A percentile compares a stretch with the other conserved stretches of the same genome.
Conservation (phyloP, 2,329 filamentous ascomycete genomes). For the Ophiostoma sp. region DNA sequence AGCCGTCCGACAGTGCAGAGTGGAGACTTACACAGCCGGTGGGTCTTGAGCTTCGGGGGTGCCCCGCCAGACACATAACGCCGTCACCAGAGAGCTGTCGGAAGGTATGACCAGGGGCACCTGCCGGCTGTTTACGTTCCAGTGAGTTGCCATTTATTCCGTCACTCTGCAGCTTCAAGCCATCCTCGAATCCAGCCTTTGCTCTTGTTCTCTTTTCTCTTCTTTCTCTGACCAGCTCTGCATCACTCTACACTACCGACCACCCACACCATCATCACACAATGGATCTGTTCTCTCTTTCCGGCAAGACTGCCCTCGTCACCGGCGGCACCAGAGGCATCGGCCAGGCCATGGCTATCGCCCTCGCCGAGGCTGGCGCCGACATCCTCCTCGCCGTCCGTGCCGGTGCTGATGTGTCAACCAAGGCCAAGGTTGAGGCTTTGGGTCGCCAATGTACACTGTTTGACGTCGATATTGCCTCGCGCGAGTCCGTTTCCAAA, state of each 20-base stretch:
- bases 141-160: background rate
- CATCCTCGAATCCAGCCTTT: background rate
- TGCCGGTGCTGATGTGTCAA: conserved; percentile 40
- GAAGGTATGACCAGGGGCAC: background rate
- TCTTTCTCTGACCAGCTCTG: background rate
- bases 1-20: conserved; percentile 17
- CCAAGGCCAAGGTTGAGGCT: conserved; percentile 56
- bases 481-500: conserved; percentile 52
- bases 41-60: background rate
- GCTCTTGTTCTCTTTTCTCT: background rate
- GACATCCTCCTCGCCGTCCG: conserved; percentile 47
- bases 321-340: conserved; percentile 56
- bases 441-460: conserved; percentile 63
- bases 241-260: background rate
- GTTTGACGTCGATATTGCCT: conserved; percentile 65
- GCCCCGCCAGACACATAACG: background rate
- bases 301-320: conserved; percentile 52
- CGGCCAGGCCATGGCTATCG: conserved; percentile 52
- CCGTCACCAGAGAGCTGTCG: background rate
- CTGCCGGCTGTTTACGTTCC: background rate
- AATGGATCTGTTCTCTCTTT: conserved; percentile 47
- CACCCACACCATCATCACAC: background rate
- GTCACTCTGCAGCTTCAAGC: background rate
- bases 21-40: conserved; percentile 7
- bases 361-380: conserved; percentile 54